These are phyloP conservation scores for Corymbia maculata DNA, from an alignment of 345 rosid species.

Conservation along the genomic window DNA sequence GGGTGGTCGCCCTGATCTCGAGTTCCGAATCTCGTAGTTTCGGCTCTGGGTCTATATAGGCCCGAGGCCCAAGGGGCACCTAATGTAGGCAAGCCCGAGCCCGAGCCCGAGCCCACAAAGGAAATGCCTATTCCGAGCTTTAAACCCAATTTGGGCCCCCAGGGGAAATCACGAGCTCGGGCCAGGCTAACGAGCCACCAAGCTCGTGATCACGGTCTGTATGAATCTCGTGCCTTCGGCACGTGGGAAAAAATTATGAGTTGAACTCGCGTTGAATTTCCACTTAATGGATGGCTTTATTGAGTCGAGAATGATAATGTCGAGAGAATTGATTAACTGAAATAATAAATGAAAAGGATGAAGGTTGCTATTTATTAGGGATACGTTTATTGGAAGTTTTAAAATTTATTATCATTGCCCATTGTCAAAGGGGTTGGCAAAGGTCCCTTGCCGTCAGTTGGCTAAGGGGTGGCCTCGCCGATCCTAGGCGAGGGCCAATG, in stretches of 20 bases:
- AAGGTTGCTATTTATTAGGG: background rate
- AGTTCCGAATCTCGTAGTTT: background rate
- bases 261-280: background rate
- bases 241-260: background rate
- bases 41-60: background rate
- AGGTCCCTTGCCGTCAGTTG: no score
- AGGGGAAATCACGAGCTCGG: rapidly evolving
- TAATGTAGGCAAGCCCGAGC: background rate
- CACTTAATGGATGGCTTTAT: background rate
- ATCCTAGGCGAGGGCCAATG: no score
- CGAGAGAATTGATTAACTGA: background rate
- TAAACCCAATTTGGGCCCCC: no score
- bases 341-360: background rate
- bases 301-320: no score
- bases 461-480: no score
- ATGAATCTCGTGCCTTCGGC: rapidly evolving
- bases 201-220: background rate
- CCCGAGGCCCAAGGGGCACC: background rate
- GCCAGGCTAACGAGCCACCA: background rate
- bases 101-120: background rate
- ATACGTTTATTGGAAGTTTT: no score
- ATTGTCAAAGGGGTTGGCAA: no score
- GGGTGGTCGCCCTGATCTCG: rapidly evolving
- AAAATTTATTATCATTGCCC: no score
- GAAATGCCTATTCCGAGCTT: background rate